Evolutionary conservation across 2,329 filamentous ascomycete genomes (phyloP).

Genomic region (Paraconiothyrium sp.): DNA sequence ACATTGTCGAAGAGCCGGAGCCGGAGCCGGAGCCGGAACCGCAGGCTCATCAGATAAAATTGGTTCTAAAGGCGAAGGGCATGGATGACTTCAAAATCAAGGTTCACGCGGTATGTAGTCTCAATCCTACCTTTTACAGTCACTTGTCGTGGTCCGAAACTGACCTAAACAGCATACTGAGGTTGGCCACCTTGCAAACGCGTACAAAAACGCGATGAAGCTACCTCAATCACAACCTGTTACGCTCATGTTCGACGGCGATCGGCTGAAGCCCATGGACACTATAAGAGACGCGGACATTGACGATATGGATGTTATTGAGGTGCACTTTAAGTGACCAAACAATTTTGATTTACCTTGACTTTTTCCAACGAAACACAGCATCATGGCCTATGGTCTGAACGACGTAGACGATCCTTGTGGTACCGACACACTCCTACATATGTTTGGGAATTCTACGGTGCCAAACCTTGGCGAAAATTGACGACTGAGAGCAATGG

Average conservation of each 20-base stretch:
- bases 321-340: slow-evolving; percentile 46
- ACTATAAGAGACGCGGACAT: slow-evolving; percentile 45
- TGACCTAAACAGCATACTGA: slow-evolving; percentile 38
- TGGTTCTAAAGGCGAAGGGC: slow-evolving; percentile 63
- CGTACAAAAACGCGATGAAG: slow-evolving; percentile 35
- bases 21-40: slow-evolving; percentile 31
- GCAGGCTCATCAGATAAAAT: slow-evolving; percentile 48
- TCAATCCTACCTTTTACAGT: not conserved
- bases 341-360: not conserved
- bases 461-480: not conserved
- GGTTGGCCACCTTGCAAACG: slow-evolving; percentile 40
- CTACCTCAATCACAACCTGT: slow-evolving; percentile 40
- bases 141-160: not conserved
- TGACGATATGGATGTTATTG: slow-evolving; percentile 49
- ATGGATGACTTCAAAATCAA: slow-evolving; percentile 61
- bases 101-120: slow-evolving; percentile 55
- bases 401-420: not conserved
- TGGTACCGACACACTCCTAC: not conserved
- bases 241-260: slow-evolving; percentile 51
- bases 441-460: not conserved
- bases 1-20: slow-evolving; percentile 49
- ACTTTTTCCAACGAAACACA: not conserved
- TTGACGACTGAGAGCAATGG: slow-evolving; percentile 17
- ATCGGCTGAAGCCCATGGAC: slow-evolving; percentile 44
- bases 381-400: not conserved